These are phyloP conservation scores for Aspergillus oerlinghausenensis DNA, from an alignment of 2,329 filamentous ascomycete genomes.

Conservation along the genomic window DNA sequence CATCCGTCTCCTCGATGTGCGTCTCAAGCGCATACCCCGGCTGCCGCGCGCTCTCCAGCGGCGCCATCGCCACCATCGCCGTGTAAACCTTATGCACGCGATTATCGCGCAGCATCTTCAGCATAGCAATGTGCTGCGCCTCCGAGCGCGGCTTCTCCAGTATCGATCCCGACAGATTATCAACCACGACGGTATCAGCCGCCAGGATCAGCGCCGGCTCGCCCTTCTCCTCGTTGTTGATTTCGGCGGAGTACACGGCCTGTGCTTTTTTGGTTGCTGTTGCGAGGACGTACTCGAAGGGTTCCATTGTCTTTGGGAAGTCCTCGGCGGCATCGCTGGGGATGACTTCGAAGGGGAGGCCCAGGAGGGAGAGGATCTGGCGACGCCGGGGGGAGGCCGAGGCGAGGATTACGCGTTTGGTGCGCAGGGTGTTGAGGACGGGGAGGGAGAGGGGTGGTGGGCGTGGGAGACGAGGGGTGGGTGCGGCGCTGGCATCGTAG, in stretches of 20 bases:
- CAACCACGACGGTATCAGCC: slow-evolving; percentile 84
- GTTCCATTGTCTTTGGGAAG: slow-evolving; percentile 71
- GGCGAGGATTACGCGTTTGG: slow-evolving; percentile 80
- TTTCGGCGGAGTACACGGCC: slow-evolving; percentile 61
- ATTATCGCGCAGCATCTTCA: slow-evolving; percentile 74
- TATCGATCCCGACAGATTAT: slow-evolving; percentile 65
- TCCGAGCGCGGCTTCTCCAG: slow-evolving; percentile 87
- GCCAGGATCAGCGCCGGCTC: slow-evolving; percentile 84
- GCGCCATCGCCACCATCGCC: slow-evolving; percentile 76
- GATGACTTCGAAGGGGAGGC: slow-evolving; percentile 74
- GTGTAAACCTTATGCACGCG: slow-evolving; percentile 79
- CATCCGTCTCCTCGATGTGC: slow-evolving; percentile 83
- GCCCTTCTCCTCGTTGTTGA: slow-evolving; percentile 51
- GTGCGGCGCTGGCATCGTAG: slow-evolving; percentile 28
- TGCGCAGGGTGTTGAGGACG: slow-evolving; percentile 69
- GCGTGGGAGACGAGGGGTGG: slow-evolving; percentile 25
- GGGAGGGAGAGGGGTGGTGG: slow-evolving; percentile 69
- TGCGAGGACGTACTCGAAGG: slow-evolving; percentile 84
- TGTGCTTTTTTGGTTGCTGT: slow-evolving; percentile 82
- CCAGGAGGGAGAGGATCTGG: slow-evolving; percentile 73
- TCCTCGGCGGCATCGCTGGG: slow-evolving; percentile 83
- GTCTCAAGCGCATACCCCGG: slow-evolving; percentile 81
- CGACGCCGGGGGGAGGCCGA: slow-evolving; percentile 82
- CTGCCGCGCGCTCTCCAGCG: slow-evolving; percentile 70
- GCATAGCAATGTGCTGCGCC: slow-evolving; percentile 76